phyloP scores from a whole-genome alignment of 1,284 basidiomycete species.

The Afroboletus lepidellus region DNA sequence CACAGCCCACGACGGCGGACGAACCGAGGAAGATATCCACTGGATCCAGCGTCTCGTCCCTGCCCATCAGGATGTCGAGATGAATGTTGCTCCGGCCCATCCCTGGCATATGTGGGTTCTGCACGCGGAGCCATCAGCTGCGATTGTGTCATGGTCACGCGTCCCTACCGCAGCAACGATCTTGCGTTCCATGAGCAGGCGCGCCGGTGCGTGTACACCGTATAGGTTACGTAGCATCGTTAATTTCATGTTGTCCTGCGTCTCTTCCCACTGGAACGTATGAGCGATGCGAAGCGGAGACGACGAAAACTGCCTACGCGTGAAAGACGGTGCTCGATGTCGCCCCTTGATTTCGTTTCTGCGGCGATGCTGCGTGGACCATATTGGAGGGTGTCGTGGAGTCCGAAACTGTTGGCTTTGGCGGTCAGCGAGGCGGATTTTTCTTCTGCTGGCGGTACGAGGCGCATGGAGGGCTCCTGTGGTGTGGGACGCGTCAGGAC shows the following conservation, averaged over 20 bases:
- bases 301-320: slow-evolving; percentile 46
- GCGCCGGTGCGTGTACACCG: slow-evolving; percentile 86
- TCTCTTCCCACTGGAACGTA: slow-evolving; percentile 80
- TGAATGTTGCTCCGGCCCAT: slow-evolving; percentile 74
- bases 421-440: slow-evolving; percentile 67
- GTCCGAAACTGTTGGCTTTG: slow-evolving; percentile 69
- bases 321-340: slow-evolving; percentile 63
- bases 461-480: slow-evolving; percentile 63
- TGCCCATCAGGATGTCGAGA: slow-evolving; percentile 88
- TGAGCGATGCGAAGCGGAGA: neutral
- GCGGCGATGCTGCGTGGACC: slow-evolving; percentile 74
- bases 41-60: slow-evolving; percentile 78
- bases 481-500: neutral
- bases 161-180: slow-evolving; percentile 66
- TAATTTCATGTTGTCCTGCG: slow-evolving; percentile 85
- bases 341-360: slow-evolving; percentile 58
- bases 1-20: slow-evolving; percentile 23
- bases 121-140: slow-evolving; percentile 5
- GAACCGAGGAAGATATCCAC: slow-evolving; percentile 72
- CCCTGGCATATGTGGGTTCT: slow-evolving; percentile 67
- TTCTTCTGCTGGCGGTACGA: slow-evolving; percentile 57
- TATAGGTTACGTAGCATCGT: slow-evolving; percentile 83
- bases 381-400: slow-evolving; percentile 78
- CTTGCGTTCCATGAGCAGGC: slow-evolving; percentile 92
- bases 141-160: neutral